phyloP scores from a whole-genome alignment of 2,329 filamentous ascomycete species.

The Geosmithia morbida region DNA sequence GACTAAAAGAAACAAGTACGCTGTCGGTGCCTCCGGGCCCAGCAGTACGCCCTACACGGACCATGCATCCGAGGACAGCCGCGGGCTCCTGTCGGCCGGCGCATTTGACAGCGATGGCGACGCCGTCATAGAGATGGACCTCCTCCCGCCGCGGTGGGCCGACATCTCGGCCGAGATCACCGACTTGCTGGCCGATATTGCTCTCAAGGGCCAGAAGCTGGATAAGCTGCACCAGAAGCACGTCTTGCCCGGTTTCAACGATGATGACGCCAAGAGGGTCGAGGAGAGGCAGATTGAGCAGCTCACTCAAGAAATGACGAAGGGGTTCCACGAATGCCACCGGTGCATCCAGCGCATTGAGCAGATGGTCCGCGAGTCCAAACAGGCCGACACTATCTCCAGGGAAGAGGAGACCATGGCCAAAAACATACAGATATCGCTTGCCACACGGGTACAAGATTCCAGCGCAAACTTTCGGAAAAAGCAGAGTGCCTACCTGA shows the following conservation, averaged over 20 bases:
- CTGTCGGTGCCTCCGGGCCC: constrained; percentile 25
- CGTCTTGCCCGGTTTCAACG: constrained; percentile 89
- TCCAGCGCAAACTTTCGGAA: constrained; percentile 86
- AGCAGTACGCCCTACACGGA: constrained; percentile 39
- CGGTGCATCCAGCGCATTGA: constrained; percentile 79
- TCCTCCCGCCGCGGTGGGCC: constrained; percentile 88
- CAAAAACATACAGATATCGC: constrained; percentile 83
- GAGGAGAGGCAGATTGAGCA: constrained; percentile 86
- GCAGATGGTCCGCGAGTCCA: constrained; percentile 69
- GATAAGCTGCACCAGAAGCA: constrained; percentile 96
- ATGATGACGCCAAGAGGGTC: constrained; percentile 73
- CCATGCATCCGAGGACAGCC: constrained; percentile 37
- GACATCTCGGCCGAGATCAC: constrained; percentile 90
- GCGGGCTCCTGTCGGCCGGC: constrained; percentile 70
- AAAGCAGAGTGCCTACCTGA: constrained; percentile 92
- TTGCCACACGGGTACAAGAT: constrained; percentile 80
- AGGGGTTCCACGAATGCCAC: constrained; percentile 80
- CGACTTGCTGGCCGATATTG: constrained; percentile 66
- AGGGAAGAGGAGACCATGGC: constrained; percentile 91
- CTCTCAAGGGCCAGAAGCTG: constrained; percentile 67
- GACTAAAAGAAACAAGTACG: constrained; percentile 65
- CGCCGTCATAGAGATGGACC: constrained; percentile 95
- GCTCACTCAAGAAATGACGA: constrained; percentile 81
- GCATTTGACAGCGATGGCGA: constrained; percentile 75
- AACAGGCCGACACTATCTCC: constrained; percentile 56